phyloP scores from a whole-genome alignment of 148 eudicot genomes.

The Beta vulgaris region DNA sequence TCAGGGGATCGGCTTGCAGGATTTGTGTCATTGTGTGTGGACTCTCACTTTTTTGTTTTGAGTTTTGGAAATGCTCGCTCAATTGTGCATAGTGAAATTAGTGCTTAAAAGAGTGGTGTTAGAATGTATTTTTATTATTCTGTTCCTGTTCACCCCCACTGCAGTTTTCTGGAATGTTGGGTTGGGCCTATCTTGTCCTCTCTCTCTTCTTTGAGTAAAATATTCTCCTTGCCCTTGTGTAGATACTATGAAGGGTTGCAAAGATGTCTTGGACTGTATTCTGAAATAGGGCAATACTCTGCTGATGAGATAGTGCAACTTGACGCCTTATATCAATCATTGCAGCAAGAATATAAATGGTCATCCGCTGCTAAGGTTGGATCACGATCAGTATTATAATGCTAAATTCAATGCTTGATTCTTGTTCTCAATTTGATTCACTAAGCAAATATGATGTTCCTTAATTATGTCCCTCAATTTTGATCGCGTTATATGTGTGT shows the following conservation, averaged over 20 bases:
- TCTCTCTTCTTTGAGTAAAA: not conserved
- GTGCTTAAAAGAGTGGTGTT: not conserved
- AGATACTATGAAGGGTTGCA: conserved; percentile 97
- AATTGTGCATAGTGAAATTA: not conserved
- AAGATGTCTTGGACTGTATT: conserved; percentile 72
- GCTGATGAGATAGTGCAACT: conserved; percentile 61
- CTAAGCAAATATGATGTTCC: not conserved
- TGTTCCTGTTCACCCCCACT: not conserved
- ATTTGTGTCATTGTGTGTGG: not conserved
- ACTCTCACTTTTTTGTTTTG: not conserved
- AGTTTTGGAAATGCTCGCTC: not conserved
- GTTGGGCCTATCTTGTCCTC: not conserved
- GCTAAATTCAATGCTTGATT: too few species aligned
- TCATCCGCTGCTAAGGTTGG: conserved; percentile 96
- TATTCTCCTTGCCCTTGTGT: not conserved
- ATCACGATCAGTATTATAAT: not conserved
- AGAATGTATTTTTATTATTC: not conserved
- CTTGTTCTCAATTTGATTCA: too few species aligned
- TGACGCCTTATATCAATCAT: conserved; percentile 72
- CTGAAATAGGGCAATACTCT: conserved; percentile 58
- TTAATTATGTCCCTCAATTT: not conserved
- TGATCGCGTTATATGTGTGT: not conserved
- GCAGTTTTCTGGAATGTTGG: not conserved
- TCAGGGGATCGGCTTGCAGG: not conserved
- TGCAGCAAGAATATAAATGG: conserved; percentile 69